Evolutionary conservation across 2,329 filamentous ascomycete genomes (phyloP), one percentile per base, ranked within the genome.

Genomic region (Sporothrix humicola): DNA sequence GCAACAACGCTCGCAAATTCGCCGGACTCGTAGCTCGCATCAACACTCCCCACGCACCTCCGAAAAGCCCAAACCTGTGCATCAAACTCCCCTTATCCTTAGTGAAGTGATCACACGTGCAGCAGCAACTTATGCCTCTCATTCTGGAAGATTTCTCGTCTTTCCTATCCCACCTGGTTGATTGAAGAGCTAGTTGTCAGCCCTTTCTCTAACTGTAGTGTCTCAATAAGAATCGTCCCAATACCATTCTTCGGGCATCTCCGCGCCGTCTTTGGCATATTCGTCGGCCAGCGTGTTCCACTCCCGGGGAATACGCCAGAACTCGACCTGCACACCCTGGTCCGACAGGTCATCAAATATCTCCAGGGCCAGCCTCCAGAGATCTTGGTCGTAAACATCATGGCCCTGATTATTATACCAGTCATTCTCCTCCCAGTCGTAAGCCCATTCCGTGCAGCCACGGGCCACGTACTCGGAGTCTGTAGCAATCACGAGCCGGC

Each of bases 401-500:
- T 15, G 15, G 17, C 50, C 50, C 4, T 74, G 75, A 10, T 68
- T 74, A 0, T 80, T 77, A 0, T 76, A 73, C 83, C 84, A 87
- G 9, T 79, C 78, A 31, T 82, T 80, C 23, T 73, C 75, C 37
- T 80, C 77, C 85, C 85, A 87, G 1, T 66, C 74, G 54, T 78
- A 78, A 17, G 84, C 74, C 81, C 82, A 84, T 31, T 76, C 71
- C 3, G 82, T 85, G 2, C 82, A 79, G 12, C 85, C 84, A 8
- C 80, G 74, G 15, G 82, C 82, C 8, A 87, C 81, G 72, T 87
- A 87, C 5, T 20, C 15, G 0, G 86, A 88, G 77, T 89, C 86
- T 0, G 86, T 87, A 1, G 87, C 87, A 73, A 90, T 82, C 52
- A 88, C 84, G 2, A 89, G 6, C 1, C 78, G 79, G 12, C 74